phyloP scores from a whole-genome alignment of 1,284 basidiomycete genomes.

The Rhodotorula sp. region DNA sequence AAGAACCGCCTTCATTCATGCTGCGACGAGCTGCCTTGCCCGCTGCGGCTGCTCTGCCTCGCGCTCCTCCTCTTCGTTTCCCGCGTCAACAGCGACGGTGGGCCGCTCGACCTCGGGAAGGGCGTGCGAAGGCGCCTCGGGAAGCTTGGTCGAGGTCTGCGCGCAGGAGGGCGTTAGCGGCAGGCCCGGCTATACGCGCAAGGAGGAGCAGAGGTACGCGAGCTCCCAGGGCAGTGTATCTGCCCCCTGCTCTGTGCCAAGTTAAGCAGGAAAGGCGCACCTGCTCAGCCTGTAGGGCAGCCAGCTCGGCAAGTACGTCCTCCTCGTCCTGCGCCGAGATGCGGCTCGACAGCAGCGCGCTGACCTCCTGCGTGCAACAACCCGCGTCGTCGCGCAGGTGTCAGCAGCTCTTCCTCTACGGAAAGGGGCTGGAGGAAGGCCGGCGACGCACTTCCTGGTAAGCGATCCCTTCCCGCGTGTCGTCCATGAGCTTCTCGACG shows the following conservation, averaged over 20 bases:
- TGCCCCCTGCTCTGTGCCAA: neutral
- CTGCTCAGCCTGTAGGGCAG: slow-evolving; percentile 63
- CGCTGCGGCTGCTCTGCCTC: neutral
- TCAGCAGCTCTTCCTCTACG: no score
- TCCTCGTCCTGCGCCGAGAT: slow-evolving; percentile 91
- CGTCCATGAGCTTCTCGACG: slow-evolving; percentile 89
- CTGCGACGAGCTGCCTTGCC: slow-evolving; percentile 19
- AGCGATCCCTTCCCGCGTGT: slow-evolving; percentile 86
- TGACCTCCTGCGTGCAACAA: slow-evolving; percentile 70
- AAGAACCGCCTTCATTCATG: neutral
- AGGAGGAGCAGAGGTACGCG: no score
- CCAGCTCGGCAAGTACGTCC: slow-evolving; percentile 80
- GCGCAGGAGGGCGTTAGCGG: neutral
- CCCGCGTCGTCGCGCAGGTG: no score
- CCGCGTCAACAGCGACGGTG: neutral
- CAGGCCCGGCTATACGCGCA: no score
- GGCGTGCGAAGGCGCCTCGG: slow-evolving; percentile 17
- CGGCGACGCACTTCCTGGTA: slow-evolving; percentile 71
- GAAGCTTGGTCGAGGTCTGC: slow-evolving; percentile 24
- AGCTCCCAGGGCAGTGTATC: no score
- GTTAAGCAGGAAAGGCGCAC: slow-evolving; percentile 14
- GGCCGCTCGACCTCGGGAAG: slow-evolving; percentile 17
- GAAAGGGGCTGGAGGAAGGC: neutral
- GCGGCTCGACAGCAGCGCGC: slow-evolving; percentile 77
- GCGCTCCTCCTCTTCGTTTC: neutral